Evolutionary conservation across 2,329 filamentous ascomycete species (phyloP), one percentile per base, ranked within the genome.

Genomic region (Trichoderma sp.): DNA sequence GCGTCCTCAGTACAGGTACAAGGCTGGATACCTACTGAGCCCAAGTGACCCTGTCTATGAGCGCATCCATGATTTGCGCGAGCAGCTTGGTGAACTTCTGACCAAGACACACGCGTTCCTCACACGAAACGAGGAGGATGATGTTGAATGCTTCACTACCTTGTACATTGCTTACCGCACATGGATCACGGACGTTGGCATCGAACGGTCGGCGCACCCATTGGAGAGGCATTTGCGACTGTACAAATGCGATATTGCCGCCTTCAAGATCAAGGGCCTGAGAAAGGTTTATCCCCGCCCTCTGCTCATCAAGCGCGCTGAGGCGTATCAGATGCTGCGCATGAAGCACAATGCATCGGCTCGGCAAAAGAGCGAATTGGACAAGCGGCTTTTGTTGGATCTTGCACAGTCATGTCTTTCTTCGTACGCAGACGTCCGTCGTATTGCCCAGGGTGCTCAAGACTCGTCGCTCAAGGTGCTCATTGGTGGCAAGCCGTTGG

Each of bases 111-210:
- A 99, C 81, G 83, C 86, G 2, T 99, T 98, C 83, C 84, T 99
- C 72, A 91, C 89, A 21, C 84, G 90, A 73, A 91, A 95, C 73
- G 95, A 97, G 79, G 93, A 98, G 79, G 96, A 99, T 78, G 96
- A 99, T 79, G 96, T 99, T 1, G 90, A 93, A 18, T 98, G 94
- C 82, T 99, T 99, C 82, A 97, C 94, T 28, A 90, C 95, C 0
- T 83, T 99, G 2, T 99, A 97, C 81, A 92, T 92, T 26, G 93
- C 95, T 1, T 99, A 98, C 80, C 88, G 94, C 57, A 96, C 93
- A 9, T 99, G 95, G 94, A 98, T 99, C 77, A 94, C 97, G 1
- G 96, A 99, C 78, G 95, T 99, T 53, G 96, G 97, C 21, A 97
- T 98, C 73, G 96, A 99, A 82, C 89, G 95, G 73, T 98, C 95